Base-by-base conservation (phyloP, 371 early-diverging fungal species). In the Synchytrium microbalum region DNA sequence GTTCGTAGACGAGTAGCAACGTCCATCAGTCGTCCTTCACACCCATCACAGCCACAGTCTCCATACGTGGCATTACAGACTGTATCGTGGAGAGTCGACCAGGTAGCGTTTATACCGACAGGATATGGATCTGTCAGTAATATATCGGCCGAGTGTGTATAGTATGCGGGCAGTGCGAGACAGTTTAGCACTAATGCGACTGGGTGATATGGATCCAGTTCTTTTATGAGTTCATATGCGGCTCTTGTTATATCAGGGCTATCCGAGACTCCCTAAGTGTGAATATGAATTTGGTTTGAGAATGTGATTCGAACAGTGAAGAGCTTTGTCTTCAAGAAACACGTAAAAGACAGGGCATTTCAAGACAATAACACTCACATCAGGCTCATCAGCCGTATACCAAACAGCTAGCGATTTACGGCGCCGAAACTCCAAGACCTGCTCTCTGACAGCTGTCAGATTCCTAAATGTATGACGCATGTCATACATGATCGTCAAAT, bases 361-460 rank as follows among this genome's bases (percentile, higher is more conserved):
- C n/a, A n/a, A n/a, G n/a, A n/a, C n/a, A n/a, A n/a, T n/a, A n/a
- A n/a, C n/a, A n/a, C n/a, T n/a, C n/a, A n/a, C n/a, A n/a, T n/a
- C n/a, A n/a, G n/a, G n/a, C n/a, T n/a, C 64, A 30, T 64, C 64
- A 2, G 58, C 64, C 1, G 64, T 64, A 30, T 64, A 64, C 59
- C 59, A 64, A 19, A 51, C 19, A 2, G 53, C 24, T 8, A 64
- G 2, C 26, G 64, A 38, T n/a, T 58, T 58, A 16, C 60, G 33
- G 10, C 31, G n/a, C 29, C 59, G 16, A 30, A 64, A 64, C 32
- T 54, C 27, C 23, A 5, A 31, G 3, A 64, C 64, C 59, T 64
- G 59, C 2, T 38, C n/a, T 3, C 19, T 33, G 23, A 64, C 25
- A 2, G 2, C 5, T 1, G 32, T 10, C 25, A 33, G 3, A 29